Evolutionary conservation across 331 rosid species (phyloP).

Genomic region (Stylosanthes scabra): DNA sequence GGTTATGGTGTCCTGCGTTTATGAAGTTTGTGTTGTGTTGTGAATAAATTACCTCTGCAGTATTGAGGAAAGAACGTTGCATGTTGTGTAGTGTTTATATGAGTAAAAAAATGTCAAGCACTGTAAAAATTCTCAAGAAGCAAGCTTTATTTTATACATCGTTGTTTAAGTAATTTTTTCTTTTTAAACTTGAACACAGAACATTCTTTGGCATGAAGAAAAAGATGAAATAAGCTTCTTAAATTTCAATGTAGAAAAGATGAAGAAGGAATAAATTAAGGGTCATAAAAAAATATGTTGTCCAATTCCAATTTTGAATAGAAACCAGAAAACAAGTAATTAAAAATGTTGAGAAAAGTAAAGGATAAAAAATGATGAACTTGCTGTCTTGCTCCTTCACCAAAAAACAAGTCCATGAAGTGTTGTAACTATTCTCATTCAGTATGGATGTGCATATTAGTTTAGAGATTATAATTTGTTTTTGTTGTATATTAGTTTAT

Average conservation of each 20-base stretch:
- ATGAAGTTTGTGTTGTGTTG: not conserved
- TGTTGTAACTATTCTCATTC: not conserved
- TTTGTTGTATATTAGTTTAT: not conserved
- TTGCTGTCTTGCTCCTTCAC: not conserved
- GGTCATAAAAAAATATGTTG: not conserved
- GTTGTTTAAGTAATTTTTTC: not conserved
- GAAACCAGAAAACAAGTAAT: not conserved
- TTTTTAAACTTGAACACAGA: constrained; percentile 10
- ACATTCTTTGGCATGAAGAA: constrained; percentile 7
- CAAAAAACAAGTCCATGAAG: not conserved
- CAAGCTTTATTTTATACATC: too few relatives aligned
- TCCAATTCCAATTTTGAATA: not conserved
- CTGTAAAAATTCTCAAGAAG: too few relatives aligned
- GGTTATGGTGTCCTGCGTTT: not conserved
- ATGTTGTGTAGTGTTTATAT: not conserved
- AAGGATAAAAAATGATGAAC: not conserved
- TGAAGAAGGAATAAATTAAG: constrained; percentile 21
- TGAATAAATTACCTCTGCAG: not conserved
- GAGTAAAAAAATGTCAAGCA: not conserved
- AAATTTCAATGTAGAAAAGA: constrained; percentile 27
- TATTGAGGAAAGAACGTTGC: not conserved
- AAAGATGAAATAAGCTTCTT: not conserved
- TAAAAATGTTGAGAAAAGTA: not conserved
- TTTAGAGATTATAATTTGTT: not conserved
- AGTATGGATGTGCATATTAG: not conserved